A percentile compares a stretch with the other conserved stretches of the same genome.
phyloP scores from a whole-genome alignment of 2,329 filamentous ascomycete species.

The Dactylellina leptospora region DNA sequence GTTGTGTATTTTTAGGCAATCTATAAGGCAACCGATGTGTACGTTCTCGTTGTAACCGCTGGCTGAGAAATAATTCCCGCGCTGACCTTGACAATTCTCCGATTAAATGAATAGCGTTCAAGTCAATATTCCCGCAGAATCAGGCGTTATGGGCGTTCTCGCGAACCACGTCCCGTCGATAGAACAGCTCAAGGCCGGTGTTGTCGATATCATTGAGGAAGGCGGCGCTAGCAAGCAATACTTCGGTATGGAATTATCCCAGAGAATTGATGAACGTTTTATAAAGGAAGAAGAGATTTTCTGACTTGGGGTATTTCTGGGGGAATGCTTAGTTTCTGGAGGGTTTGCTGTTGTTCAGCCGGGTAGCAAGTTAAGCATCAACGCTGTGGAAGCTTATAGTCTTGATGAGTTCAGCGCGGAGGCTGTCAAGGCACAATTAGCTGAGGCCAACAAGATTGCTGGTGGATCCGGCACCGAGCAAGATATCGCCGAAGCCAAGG shows the following conservation, averaged over 20 bases:
- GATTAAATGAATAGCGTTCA: conserved; percentile 73
- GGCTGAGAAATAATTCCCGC: conserved; percentile 7
- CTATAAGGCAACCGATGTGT: conserved; percentile 77
- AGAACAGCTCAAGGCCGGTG: conserved; percentile 96
- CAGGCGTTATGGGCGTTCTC: conserved; percentile 98
- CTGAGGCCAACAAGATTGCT: conserved; percentile 95
- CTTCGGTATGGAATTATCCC: conserved; percentile 76
- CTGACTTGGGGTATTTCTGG: background rate
- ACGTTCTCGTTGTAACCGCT: conserved; percentile 57
- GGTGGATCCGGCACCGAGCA: conserved; percentile 90
- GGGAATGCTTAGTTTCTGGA: conserved; percentile 75
- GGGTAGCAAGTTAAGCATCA: conserved; percentile 94
- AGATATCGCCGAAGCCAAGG: conserved; percentile 98
- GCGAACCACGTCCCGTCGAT: conserved; percentile 99
- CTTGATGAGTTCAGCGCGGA: conserved; percentile 96
- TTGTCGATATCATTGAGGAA: conserved; percentile 96
- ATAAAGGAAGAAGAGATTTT: background rate
- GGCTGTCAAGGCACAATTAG: conserved; percentile 85
- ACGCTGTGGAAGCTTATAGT: conserved; percentile 93
- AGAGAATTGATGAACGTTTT: no score
- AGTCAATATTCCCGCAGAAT: conserved; percentile 98
- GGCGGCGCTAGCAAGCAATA: conserved; percentile 85
- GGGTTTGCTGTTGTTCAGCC: conserved; percentile 98
- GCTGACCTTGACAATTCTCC: conserved; percentile 3
- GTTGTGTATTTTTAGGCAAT: conserved; percentile 66